phyloP scores from a whole-genome alignment of 495 filamentous ascomycete species.

The Cercophora newfieldiana region DNA sequence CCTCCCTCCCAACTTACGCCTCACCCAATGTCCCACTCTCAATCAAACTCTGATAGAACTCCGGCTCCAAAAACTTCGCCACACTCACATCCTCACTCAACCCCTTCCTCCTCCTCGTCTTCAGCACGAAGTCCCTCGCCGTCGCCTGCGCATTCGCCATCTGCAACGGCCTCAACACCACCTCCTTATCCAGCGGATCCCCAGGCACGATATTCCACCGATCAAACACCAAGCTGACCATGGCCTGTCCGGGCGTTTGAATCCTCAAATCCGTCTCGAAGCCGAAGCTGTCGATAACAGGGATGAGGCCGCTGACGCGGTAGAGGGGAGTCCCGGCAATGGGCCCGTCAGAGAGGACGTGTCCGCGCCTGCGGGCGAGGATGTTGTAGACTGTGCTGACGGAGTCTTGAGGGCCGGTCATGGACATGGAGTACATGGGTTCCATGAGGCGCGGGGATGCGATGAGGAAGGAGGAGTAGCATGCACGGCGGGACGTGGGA shows the following conservation, averaged over 20 bases:
- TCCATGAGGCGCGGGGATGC: constrained; percentile 95
- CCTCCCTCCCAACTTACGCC: constrained; percentile 17
- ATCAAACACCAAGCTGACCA: constrained; percentile 91
- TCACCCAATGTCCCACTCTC: constrained; percentile 80
- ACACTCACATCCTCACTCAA: constrained; percentile 94
- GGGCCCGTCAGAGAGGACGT: constrained; percentile 89
- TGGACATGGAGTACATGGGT: constrained; percentile 85
- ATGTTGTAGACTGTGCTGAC: constrained; percentile 89
- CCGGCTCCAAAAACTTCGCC: constrained; percentile 92
- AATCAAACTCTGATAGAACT: constrained; percentile 83
- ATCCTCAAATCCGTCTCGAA: constrained; percentile 97
- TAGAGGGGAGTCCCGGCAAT: constrained; percentile 97
- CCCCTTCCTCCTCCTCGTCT: constrained; percentile 91
- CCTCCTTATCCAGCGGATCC: constrained; percentile 87
- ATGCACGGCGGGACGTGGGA: constrained; percentile 84
- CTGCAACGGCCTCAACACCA: constrained; percentile 79
- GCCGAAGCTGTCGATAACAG: constrained; percentile 94
- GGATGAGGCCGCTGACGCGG: constrained; percentile 82
- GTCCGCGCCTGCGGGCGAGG: constrained; percentile 80
- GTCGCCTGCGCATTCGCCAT: constrained; percentile 83
- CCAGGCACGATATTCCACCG: constrained; percentile 94
- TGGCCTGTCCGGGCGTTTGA: constrained; percentile 90
- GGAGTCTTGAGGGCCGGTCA: constrained; percentile 90
- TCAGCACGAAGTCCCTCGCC: constrained; percentile 92
- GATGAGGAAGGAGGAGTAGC: constrained; percentile 95